phyloP scores from a whole-genome alignment of 2,329 filamentous ascomycete species.

The Ascochyta lentis region DNA sequence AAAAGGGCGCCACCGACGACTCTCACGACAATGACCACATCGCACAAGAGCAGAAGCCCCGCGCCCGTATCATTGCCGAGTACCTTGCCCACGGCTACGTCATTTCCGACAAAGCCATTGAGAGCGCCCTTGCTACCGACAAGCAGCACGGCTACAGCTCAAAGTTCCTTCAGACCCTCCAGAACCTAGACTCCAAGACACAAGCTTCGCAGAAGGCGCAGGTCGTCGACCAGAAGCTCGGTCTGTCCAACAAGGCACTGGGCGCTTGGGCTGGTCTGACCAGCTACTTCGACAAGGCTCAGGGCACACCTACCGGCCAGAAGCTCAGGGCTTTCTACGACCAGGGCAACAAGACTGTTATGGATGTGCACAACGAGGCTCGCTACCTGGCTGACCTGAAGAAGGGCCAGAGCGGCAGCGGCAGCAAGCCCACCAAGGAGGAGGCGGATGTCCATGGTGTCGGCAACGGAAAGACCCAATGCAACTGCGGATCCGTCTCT shows the following conservation, averaged over 20 bases:
- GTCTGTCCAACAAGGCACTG: constrained; percentile 75
- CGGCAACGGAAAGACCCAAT: constrained; percentile 52
- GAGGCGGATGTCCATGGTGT: constrained; percentile 52
- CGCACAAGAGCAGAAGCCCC: constrained; percentile 95
- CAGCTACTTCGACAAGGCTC: constrained; percentile 95
- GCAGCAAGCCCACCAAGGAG: constrained; percentile 30
- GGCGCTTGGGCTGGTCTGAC: constrained; percentile 71
- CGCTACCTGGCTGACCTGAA: constrained; percentile 87
- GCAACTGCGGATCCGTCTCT: constrained; percentile 55
- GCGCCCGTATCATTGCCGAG: constrained; percentile 90
- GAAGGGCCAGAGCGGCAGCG: constrained; percentile 50
- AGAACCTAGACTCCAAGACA: constrained; percentile 81
- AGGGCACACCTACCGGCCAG: constrained; percentile 84
- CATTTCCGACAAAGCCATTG: constrained; percentile 77
- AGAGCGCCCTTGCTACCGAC: constrained; percentile 86
- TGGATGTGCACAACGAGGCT: constrained; percentile 93
- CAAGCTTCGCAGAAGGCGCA: constrained; percentile 87
- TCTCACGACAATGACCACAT: constrained; percentile 70
- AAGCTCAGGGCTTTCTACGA: constrained; percentile 89
- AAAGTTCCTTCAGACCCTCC: constrained; percentile 79
- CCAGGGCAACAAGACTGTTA: constrained; percentile 82
- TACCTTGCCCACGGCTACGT: constrained; percentile 96
- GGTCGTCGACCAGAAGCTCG: constrained; percentile 83
- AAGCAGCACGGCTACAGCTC: constrained; percentile 83
- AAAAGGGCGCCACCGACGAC: constrained; percentile 61